phyloP scores from a whole-genome alignment of 208 protist genomes.

The Naegleria lovaniensis region DNA sequence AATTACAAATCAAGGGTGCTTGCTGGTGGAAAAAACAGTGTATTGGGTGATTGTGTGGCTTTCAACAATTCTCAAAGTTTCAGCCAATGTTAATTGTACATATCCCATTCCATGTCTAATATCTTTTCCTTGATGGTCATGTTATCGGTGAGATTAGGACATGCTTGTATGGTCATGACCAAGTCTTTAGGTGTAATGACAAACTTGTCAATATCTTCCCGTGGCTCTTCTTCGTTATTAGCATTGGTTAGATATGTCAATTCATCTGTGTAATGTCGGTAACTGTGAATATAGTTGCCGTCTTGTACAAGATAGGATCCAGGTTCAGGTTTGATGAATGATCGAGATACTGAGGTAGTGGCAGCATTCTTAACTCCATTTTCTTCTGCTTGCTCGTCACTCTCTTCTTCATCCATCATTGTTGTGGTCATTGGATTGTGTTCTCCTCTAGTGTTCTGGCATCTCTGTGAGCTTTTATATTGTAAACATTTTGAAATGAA shows the following conservation, averaged over 20 bases:
- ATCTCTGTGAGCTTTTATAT: background rate
- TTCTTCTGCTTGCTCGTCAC: background rate
- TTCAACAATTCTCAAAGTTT: no score
- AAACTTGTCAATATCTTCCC: background rate
- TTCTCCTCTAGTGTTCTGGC: no score
- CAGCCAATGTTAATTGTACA: background rate
- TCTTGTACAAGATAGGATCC: background rate
- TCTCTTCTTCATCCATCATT: no score
- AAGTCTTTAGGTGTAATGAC: background rate
- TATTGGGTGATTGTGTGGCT: no score
- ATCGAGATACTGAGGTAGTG: background rate
- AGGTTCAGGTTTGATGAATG: background rate
- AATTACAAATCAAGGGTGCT: no score
- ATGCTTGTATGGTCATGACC: background rate
- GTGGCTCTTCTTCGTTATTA: background rate
- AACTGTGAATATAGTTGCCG: background rate
- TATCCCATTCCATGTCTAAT: background rate
- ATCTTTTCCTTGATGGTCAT: background rate
- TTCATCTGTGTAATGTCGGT: background rate
- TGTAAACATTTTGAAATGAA: conserved; percentile 3
- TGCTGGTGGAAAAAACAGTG: no score
- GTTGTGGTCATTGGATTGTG: no score
- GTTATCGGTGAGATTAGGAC: background rate
- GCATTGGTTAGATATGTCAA: background rate
- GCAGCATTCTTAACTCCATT: background rate